Evolutionary conservation across 805 yeast genomes (phyloP), one percentile per base, ranked within the genome.

Genomic region (Hanseniaspora clermontiae): DNA sequence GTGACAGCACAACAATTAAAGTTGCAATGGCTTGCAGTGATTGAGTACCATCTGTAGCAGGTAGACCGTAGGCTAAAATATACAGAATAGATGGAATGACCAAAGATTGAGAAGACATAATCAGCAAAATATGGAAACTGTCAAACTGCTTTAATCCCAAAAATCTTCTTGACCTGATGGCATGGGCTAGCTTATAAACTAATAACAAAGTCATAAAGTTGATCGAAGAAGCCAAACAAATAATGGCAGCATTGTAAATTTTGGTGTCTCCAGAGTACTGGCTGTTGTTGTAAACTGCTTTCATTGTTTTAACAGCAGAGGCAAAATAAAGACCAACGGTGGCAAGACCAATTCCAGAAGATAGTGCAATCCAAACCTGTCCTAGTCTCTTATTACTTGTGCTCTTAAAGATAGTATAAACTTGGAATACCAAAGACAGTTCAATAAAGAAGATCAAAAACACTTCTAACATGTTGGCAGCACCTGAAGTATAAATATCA

Each of bases 81-180:
- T 84, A 78, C 51, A 91, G 62, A 11, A 82, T 68, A 0, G 93
- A 79, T 2, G 97, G 97, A 19, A 87, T 70, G 10, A 89, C 67
- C 76, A 90, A 77, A 0, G 95, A 82, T 68, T 93, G 97, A 14
- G 80, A 70, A 0, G 87, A 72, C 91, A 87, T 87, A 55, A 90
- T 83, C 58, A 87, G 70, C 47, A 93, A 69, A 38, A 89, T 80
- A 66, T 88, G 96, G 66, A 86, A 79, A 29, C 86, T 81, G 60
- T 84, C 90, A 64, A 90, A 87, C 65, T 87, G 95, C 64, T 76
- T 80, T 58, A 88, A 72, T 0, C 98, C 98, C 51, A 90, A 67
- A 59, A 72, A 78, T 55, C 88, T 75, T 67, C 98, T 78, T 5
- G 87, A 77, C 57, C 81, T 75, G 29, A 87, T 77, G 0, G 96